Percentiles rank a stretch among this genome's conserved stretches.
These are phyloP conservation scores for Malassezia vespertilionis DNA, from an alignment of 1,284 basidiomycete genomes.

Conservation along the genomic window DNA sequence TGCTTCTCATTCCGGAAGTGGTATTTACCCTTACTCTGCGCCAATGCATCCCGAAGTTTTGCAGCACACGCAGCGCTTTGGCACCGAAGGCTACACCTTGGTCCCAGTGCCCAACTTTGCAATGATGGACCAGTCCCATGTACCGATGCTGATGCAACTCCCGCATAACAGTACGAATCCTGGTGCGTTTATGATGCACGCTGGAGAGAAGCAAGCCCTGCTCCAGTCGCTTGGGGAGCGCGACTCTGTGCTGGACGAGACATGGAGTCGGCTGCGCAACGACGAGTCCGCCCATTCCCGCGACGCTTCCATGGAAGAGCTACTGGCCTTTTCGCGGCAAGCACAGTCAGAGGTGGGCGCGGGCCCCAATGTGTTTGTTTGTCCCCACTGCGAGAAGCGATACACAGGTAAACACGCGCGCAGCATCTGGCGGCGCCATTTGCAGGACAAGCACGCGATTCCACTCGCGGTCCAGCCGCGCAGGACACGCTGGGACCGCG, in stretches of 20 bases:
- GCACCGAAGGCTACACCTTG: not conserved
- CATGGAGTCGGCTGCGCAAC: not conserved
- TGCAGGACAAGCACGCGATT: conserved; percentile 55
- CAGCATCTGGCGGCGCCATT: conserved; percentile 53
- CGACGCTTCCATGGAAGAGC: conserved; percentile 24
- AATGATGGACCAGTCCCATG: conserved; percentile 8
- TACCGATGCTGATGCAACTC: conserved; percentile 17
- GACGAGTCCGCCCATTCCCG: not conserved
- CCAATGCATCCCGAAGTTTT: conserved; percentile 12
- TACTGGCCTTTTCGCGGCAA: conserved; percentile 32
- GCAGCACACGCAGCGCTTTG: conserved; percentile 4
- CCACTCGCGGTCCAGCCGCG: conserved; percentile 52
- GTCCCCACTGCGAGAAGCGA: conserved; percentile 50
- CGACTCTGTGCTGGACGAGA: not conserved
- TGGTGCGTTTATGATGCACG: not conserved
- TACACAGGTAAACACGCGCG: conserved; percentile 54
- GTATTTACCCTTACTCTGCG: conserved; percentile 4
- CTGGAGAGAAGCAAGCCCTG: not conserved
- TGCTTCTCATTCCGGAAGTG: not conserved
- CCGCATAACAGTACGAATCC: not conserved
- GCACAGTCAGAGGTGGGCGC: conserved; percentile 26
- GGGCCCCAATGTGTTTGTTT: conserved; percentile 44
- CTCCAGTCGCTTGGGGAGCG: not conserved
- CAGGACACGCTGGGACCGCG: conserved; percentile 54
- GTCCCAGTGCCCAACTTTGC: conserved; percentile 4